Conservation (phyloP, 192 early-diverging fungal genomes). For the Umbelopsis sp. region DNA sequence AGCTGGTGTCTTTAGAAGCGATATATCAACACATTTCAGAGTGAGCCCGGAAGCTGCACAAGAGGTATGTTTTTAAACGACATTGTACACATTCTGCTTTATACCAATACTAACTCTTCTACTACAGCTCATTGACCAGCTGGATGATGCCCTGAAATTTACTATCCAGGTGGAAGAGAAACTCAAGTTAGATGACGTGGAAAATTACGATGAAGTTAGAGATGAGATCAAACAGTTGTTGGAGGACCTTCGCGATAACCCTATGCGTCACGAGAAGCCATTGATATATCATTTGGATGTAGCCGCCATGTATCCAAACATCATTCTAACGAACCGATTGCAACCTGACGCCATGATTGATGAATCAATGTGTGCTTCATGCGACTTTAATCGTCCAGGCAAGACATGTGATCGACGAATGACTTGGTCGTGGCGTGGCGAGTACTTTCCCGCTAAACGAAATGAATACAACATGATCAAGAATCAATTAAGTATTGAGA, state of each 20-base stretch:
- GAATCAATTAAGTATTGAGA: constrained; percentile 81
- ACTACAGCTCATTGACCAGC: constrained; percentile 80
- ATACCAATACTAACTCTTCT: not conserved
- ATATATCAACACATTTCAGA: constrained; percentile 85
- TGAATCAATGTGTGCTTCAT: constrained; percentile 86
- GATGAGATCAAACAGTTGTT: constrained; percentile 66
- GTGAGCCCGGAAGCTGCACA: constrained; percentile 78
- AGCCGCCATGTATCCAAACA: constrained; percentile 99
- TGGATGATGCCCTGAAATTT: constrained; percentile 90
- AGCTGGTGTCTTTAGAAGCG: constrained; percentile 95
- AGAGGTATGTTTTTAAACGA: constrained; percentile 42
- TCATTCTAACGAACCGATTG: constrained; percentile 96
- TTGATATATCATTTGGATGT: constrained; percentile 98
- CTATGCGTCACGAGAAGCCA: constrained; percentile 78
- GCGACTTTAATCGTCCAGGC: constrained; percentile 89
- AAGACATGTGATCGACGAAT: constrained; percentile 91
- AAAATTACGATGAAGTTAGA: constrained; percentile 87
- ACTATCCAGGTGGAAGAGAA: constrained; percentile 86
- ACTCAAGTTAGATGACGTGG: constrained; percentile 74
- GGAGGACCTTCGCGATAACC: constrained; percentile 76
- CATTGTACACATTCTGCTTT: not conserved
- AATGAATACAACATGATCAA: constrained; percentile 92
- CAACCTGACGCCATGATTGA: constrained; percentile 96
- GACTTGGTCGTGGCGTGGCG: constrained; percentile 98
- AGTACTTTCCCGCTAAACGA: constrained; percentile 88